A percentile compares a stretch with the other conserved stretches of the same genome.
Conservation (phyloP, 2,329 filamentous ascomycete species). For the Zopfia rhizophila region DNA sequence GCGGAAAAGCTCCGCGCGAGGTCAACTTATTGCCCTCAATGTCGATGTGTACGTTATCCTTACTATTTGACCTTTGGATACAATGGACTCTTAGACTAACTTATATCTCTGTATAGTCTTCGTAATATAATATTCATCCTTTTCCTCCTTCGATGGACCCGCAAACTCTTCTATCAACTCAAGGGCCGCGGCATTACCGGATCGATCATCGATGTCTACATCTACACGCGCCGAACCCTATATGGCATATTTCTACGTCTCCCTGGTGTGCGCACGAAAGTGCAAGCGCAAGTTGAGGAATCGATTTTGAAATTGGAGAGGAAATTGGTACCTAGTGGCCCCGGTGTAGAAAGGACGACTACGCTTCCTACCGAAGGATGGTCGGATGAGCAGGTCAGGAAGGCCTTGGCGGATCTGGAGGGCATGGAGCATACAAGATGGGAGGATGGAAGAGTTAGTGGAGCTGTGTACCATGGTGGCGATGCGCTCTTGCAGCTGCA, state of each 20-base stretch:
- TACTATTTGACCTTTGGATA: constrained; percentile 3
- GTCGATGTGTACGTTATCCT: constrained; percentile 70
- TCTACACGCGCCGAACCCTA: constrained; percentile 73
- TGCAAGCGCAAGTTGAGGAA: constrained; percentile 84
- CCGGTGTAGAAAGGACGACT: constrained; percentile 77
- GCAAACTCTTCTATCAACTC: constrained; percentile 83
- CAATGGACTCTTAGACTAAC: constrained; percentile 3
- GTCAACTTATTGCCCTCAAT: constrained; percentile 70
- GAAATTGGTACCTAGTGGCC: constrained; percentile 81
- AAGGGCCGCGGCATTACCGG: constrained; percentile 89
- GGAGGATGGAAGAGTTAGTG: constrained; percentile 95
- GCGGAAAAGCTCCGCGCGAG: constrained; percentile 66
- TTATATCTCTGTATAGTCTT: constrained; percentile 62
- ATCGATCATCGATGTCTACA: constrained; percentile 78
- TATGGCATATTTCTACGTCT: constrained; percentile 88
- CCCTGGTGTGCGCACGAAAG: constrained; percentile 86
- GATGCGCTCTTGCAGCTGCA: constrained; percentile 83
- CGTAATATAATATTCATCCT: constrained; percentile 90
- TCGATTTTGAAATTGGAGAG: constrained; percentile 81
- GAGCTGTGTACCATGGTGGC: constrained; percentile 96
- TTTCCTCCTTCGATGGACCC: constrained; percentile 85
- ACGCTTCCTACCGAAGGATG: constrained; percentile 85
- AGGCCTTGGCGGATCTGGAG: constrained; percentile 81
- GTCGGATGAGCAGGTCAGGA: constrained; percentile 78
- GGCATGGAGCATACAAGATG: constrained; percentile 93